phyloP scores from a whole-genome alignment of 148 eudicot species.

The Arbutus unedo region DNA sequence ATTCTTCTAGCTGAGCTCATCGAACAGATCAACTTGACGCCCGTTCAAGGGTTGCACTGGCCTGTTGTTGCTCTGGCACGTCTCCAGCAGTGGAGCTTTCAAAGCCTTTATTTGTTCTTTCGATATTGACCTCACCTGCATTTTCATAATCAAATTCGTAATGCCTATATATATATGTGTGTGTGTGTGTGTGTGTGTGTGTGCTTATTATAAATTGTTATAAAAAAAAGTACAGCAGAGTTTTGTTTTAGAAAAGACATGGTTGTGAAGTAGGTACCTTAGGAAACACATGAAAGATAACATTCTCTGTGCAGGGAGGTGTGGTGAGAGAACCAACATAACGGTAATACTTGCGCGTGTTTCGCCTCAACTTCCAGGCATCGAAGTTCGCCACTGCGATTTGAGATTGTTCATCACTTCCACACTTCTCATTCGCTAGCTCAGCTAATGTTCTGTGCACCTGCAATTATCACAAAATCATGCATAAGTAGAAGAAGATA shows the following conservation, averaged over 20 bases:
- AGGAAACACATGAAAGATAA: constrained; percentile 55
- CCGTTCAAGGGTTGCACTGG: constrained; percentile 59
- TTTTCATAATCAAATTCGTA: not conserved
- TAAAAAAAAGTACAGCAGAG: not conserved
- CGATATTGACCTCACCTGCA: constrained; percentile 56
- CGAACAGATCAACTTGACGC: constrained; percentile 46
- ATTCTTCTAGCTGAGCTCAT: constrained; percentile 18
- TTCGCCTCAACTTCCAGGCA: constrained; percentile 37
- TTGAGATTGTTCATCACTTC: constrained; percentile 8
- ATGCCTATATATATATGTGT: too few relatives aligned
- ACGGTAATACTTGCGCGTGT: constrained; percentile 51
- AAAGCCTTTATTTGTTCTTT: constrained; percentile 39
- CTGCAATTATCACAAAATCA: constrained; percentile 22
- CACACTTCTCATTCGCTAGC: constrained; percentile 31
- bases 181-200: too few relatives aligned
- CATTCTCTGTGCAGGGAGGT: constrained; percentile 82
- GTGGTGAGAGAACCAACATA: constrained; percentile 83
- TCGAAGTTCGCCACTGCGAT: constrained; percentile 34
- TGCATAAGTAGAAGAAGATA: not conserved
- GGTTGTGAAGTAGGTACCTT: constrained; percentile 33
- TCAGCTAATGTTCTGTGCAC: constrained; percentile 37
- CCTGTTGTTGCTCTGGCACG: constrained; percentile 57
- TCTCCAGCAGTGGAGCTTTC: constrained; percentile 39
- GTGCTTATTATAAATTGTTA: not conserved
- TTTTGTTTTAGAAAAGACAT: not conserved